These are phyloP conservation scores for Agaricus subrufescens DNA, from an alignment of 768 basidiomycete species.

Conservation along the genomic window DNA sequence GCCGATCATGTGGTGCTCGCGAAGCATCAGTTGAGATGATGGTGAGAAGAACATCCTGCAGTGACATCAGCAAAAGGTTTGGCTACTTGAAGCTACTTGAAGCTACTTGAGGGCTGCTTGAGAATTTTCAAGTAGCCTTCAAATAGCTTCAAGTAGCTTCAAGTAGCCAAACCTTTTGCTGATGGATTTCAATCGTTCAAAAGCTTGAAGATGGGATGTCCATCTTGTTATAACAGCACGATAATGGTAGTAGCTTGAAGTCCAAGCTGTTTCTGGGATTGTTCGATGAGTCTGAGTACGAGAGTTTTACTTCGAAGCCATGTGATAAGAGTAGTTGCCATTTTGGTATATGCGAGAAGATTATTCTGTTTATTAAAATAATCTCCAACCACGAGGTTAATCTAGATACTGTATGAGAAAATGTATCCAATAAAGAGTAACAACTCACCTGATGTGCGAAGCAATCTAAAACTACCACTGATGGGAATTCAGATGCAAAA, in stretches of 20 bases:
- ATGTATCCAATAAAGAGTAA: no score
- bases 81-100: no score
- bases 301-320: conserved; percentile 31
- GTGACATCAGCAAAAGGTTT: neutral
- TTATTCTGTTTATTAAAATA: conserved; percentile 16
- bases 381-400: conserved; percentile 31
- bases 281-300: conserved; percentile 18
- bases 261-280: neutral
- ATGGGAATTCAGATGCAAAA: no score
- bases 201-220: conserved; percentile 26
- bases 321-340: conserved; percentile 17
- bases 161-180: neutral
- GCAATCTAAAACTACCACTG: no score
- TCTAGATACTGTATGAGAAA: no score
- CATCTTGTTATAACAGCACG: conserved; percentile 30
- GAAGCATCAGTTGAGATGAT: conserved; percentile 3
- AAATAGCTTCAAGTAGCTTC: no score
- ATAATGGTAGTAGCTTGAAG: conserved; percentile 7
- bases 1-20: no score
- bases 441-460: no score
- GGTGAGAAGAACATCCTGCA: conserved; percentile 5
- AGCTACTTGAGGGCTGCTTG: no score
- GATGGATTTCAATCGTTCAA: conserved; percentile 24
- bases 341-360: conserved; percentile 15
- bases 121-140: no score